Evolutionary conservation across 306 rosid species (phyloP), one percentile per base, ranked within the genome.

Genomic region (Hippophae gyantsensis): DNA sequence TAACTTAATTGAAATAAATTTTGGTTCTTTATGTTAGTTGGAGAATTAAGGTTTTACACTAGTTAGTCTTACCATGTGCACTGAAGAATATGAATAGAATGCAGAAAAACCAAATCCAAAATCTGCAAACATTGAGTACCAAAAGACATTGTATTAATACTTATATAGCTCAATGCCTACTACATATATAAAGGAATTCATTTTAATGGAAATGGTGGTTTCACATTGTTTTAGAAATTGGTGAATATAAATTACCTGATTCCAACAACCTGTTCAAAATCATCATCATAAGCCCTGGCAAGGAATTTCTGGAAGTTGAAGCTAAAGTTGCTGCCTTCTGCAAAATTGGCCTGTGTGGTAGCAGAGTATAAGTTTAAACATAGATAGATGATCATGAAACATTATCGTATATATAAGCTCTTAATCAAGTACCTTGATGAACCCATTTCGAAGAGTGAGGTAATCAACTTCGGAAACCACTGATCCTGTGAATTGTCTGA

Each of bases 61-160:
- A 32, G 4, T 32, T 32, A 32, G 44, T 58, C 56, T 38, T 80
- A 85, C 92, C 85, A 38, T 81, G 78, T 0, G 92, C 87, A 6
- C 77, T 74, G 43, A 76, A 76, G 52, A 85, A 79, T 72, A 81
- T 72, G 67, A 77, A 77, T 26, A 85, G 74, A 42, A 77, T 56
- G 54, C 77, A 79, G 70, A 79, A 79, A 42, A 85, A 66, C 92
- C 87, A 81, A 48, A 79, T 81, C 86, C 84, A 85, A 53, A 82
- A 65, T 57, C 88, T 85, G 83, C 77, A 75, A 56, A 11, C 13
- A 74, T 25, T 54, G 10, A 40, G 14, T 32, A 18, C 26, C 49
- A 53, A 61, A 61, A 44, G 45, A 26, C 44, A 7, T 59, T 12
- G 10, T 14, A 43, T 60, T 40, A 13, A 9, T 18, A 25, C 0